A percentile compares a stretch with the other conserved stretches of the same genome.
Conservation (phyloP, 164 flowering plant species). For the Dillenia suffruticosa region DNA sequence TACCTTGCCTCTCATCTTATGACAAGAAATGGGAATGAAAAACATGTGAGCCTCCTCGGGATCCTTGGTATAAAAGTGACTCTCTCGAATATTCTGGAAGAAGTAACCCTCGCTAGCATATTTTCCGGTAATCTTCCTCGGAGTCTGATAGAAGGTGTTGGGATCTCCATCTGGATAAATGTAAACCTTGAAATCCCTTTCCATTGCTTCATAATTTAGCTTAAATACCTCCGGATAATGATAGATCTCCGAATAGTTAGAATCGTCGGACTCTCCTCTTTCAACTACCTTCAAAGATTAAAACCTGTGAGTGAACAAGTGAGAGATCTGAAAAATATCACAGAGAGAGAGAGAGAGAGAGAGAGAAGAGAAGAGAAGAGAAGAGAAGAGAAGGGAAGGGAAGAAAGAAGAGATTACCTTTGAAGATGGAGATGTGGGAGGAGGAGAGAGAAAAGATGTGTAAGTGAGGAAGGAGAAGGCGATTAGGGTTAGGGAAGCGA, state of each 20-base stretch:
- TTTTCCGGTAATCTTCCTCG: constrained; percentile 92
- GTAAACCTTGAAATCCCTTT: constrained; percentile 74
- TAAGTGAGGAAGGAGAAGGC: constrained; percentile 62
- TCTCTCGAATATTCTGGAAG: constrained; percentile 92
- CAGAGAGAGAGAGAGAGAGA: neutral
- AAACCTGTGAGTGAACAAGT: constrained; percentile 11
- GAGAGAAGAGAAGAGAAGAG: neutral
- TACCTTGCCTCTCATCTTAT: constrained; percentile 98
- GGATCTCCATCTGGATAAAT: constrained; percentile 95
- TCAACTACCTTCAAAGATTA: constrained; percentile 23
- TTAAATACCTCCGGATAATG: constrained; percentile 62
- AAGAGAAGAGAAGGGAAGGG: neutral
- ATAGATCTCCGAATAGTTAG: constrained; percentile 35
- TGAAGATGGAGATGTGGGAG: constrained; percentile 14
- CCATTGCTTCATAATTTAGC: constrained; percentile 72
- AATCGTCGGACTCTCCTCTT: constrained; percentile 15
- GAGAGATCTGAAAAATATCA: constrained; percentile 3
- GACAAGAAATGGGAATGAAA: constrained; percentile 94
- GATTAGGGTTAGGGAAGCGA: constrained; percentile 53
- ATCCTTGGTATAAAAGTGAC: constrained; percentile 68
- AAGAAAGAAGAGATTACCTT: constrained; percentile 10
- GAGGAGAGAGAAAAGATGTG: constrained; percentile 41
- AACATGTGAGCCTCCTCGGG: constrained; percentile 84
- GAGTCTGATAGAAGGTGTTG: constrained; percentile 88
- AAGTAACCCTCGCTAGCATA: constrained; percentile 96